These are phyloP conservation scores for Paramyrothecium sp. DNA, from an alignment of 2,329 filamentous ascomycete genomes.

Conservation along the genomic window DNA sequence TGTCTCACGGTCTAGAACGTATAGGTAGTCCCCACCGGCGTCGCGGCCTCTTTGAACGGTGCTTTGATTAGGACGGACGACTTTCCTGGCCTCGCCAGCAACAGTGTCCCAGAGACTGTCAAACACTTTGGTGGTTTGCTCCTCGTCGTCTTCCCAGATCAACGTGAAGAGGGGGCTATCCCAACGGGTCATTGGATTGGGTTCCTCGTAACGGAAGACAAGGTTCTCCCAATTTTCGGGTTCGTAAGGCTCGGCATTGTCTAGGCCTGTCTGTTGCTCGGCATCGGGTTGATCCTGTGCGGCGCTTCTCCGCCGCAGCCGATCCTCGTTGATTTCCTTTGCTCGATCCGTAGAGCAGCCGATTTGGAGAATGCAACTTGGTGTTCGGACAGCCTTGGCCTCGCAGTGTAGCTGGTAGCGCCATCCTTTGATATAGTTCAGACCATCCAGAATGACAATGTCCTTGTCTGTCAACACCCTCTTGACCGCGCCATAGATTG, in stretches of 20 bases:
- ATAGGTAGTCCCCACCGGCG: constrained; percentile 71
- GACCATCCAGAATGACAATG: constrained; percentile 75
- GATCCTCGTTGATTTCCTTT: constrained; percentile 56
- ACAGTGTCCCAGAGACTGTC: constrained; percentile 74
- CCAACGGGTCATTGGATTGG: constrained; percentile 82
- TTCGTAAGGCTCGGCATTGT: constrained; percentile 44
- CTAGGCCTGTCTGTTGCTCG: neutral
- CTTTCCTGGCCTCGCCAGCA: constrained; percentile 60
- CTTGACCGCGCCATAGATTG: constrained; percentile 76
- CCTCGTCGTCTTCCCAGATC: constrained; percentile 69
- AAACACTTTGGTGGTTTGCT: constrained; percentile 54
- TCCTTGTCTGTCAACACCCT: constrained; percentile 68
- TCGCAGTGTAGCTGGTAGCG: constrained; percentile 85
- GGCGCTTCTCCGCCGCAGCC: constrained; percentile 36
- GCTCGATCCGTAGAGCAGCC: constrained; percentile 55
- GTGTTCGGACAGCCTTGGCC: constrained; percentile 74
- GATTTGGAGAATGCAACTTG: constrained; percentile 71
- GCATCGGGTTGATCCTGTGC: neutral
- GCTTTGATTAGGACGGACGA: constrained; percentile 71
- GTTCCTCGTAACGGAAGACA: constrained; percentile 81
- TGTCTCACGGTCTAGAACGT: constrained; percentile 75
- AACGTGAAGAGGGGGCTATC: constrained; percentile 81
- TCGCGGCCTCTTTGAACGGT: constrained; percentile 65
- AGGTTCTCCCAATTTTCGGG: constrained; percentile 72
- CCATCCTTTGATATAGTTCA: constrained; percentile 91